phyloP scores from a whole-genome alignment of 352 stramenopile species.

The Phytopythium helicoides region DNA sequence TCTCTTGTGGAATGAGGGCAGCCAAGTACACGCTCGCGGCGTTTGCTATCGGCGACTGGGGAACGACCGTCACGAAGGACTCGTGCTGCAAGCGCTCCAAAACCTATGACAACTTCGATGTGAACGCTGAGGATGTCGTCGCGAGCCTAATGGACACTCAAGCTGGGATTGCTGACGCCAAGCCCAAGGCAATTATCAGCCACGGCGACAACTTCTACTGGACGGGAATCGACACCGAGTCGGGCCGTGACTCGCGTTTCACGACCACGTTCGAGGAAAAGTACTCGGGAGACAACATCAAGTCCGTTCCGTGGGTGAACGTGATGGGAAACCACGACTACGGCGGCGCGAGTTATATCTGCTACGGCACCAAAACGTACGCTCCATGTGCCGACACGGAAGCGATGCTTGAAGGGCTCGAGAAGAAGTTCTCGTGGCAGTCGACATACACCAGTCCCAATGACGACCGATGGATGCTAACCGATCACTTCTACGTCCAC shows the following conservation, averaged over 20 bases:
- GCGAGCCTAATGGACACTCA: slow-evolving; percentile 47
- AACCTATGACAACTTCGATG: slow-evolving; percentile 43
- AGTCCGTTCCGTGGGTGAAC: slow-evolving; percentile 65
- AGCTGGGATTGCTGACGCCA: slow-evolving; percentile 27
- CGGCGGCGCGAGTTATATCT: slow-evolving; percentile 66
- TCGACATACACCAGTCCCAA: slow-evolving; percentile 67
- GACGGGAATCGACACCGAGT: slow-evolving; percentile 55
- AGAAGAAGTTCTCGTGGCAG: slow-evolving; percentile 61
- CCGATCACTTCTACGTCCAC: slow-evolving; percentile 72
- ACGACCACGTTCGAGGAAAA: slow-evolving; percentile 65
- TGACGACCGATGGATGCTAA: slow-evolving; percentile 68
- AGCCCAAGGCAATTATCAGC: slow-evolving; percentile 58
- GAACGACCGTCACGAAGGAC: slow-evolving; percentile 36
- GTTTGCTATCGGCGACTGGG: slow-evolving; percentile 66
- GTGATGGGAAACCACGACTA: slow-evolving; percentile 83
- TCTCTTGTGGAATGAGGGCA: too few species aligned
- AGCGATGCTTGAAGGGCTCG: slow-evolving; percentile 46
- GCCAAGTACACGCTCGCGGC: slow-evolving; percentile 38
- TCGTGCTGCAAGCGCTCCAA: slow-evolving; percentile 44
- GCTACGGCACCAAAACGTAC: slow-evolving; percentile 35
- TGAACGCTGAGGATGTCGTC: slow-evolving; percentile 49
- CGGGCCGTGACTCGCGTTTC: slow-evolving; percentile 51
- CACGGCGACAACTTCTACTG: slow-evolving; percentile 87
- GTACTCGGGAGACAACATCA: slow-evolving; percentile 51
- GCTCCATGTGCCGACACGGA: slow-evolving; percentile 39